Conservation (phyloP, 1,284 basidiomycete species). For the Vanrija sp. region DNA sequence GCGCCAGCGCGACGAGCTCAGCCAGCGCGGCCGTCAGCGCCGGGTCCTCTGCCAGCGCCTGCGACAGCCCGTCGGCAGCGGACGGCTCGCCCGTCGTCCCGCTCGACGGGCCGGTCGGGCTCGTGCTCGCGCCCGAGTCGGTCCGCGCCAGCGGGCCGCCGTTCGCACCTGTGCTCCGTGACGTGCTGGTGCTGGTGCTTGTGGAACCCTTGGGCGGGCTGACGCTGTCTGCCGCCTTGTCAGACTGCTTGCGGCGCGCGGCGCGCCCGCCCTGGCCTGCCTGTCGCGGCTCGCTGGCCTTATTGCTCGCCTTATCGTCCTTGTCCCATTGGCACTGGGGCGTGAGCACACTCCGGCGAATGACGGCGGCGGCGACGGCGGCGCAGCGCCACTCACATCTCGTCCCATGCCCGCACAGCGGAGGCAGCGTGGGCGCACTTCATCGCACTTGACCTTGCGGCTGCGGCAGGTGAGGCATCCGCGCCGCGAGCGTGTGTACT, state of each 20-base stretch:
- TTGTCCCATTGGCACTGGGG: constrained; percentile 4
- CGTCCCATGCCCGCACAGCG: constrained; percentile 3
- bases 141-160: too few species aligned
- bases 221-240: too few species aligned
- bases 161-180: too few species aligned
- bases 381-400: not conserved
- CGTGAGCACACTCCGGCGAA: not conserved
- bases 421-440: constrained; percentile 25
- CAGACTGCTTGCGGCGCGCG: too few species aligned
- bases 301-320: not conserved
- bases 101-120: too few species aligned
- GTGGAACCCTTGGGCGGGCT: not conserved
- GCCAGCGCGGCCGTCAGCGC: not conserved
- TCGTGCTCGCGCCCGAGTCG: too few species aligned
- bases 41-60: not conserved
- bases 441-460: constrained; percentile 17
- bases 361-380: not conserved
- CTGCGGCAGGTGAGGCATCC: constrained; percentile 10
- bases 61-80: not conserved
- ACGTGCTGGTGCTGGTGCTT: not conserved
- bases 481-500: constrained; percentile 5
- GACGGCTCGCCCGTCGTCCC: not conserved
- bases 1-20: not conserved
- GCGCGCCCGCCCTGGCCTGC: too few species aligned
- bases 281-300: not conserved